These are phyloP conservation scores for Boletus rubescentipes DNA, from an alignment of 768 basidiomycete species.

Conservation along the genomic window DNA sequence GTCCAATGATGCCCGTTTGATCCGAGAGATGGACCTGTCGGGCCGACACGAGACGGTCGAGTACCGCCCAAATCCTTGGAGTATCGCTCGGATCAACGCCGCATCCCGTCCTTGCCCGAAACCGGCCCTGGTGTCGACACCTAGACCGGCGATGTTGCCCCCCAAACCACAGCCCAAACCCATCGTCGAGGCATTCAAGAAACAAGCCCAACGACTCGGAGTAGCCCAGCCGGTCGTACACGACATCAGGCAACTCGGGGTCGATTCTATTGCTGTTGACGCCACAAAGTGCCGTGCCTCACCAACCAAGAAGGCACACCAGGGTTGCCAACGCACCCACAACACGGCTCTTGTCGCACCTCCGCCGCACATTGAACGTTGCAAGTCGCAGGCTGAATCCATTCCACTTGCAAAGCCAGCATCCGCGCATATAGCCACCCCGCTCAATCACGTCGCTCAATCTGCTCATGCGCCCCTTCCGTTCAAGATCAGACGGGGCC, in stretches of 20 bases:
- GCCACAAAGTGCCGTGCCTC: background rate
- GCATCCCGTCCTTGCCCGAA: slow-evolving; percentile 41
- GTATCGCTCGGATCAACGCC: slow-evolving; percentile 79
- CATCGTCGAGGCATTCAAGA: slow-evolving; percentile 49
- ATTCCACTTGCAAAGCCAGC: background rate
- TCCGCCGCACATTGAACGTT: background rate
- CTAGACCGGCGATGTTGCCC: background rate
- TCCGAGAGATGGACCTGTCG: slow-evolving; percentile 60
- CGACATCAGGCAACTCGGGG: background rate
- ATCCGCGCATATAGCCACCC: slow-evolving; percentile 18
- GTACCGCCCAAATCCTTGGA: slow-evolving; percentile 78
- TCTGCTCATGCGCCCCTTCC: background rate
- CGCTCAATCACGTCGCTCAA: background rate
- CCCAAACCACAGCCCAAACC: slow-evolving; percentile 26
- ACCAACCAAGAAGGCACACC: background rate
- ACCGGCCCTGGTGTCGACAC: background rate
- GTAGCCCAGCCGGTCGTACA: background rate
- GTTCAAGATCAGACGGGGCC: background rate
- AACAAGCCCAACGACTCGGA: slow-evolving; percentile 31
- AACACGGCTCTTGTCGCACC: too few relatives aligned
- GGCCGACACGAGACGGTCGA: slow-evolving; percentile 56
- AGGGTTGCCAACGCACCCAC: background rate
- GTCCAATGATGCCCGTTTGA: slow-evolving; percentile 28
- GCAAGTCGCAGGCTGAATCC: background rate
- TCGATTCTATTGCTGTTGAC: background rate